Evolutionary conservation across 2,329 filamentous ascomycete species (phyloP), one percentile per base, ranked within the genome.

Genomic region (Colletotrichum spinosum): DNA sequence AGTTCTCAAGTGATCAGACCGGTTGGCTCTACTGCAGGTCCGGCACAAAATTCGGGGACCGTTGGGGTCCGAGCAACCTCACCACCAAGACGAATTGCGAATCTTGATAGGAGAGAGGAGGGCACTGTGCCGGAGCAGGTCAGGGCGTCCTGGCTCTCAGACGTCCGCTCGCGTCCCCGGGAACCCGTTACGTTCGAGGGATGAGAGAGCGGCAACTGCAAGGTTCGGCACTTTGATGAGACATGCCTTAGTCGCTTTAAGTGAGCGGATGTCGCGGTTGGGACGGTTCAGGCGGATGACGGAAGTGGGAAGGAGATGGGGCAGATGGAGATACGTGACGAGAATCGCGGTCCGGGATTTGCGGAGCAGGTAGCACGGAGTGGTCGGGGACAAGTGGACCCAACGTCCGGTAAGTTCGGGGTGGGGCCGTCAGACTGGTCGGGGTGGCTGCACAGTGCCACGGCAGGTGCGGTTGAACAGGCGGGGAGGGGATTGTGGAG

Each of bases 171-270:
- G 44, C 15, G 15, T n/a, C 55, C 38, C 34, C 17, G 39, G 42
- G 25, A 39, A 37, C 51, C 62, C 58, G 58, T 65, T 62, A 48
- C 45, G 48, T 56, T 62, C 8, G n/a, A 41, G 52, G 15, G 37
- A 56, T 42, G 45, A 42, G 34, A 38, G 10, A 37, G 61, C 59
- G 55, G 48, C 41, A 62, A 35, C 63, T 65, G 63, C 63, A 65
- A 63, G 58, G 58, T 56, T 65, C 63, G 63, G 63, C 63, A 65
- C 63, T 65, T 62, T 57, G 63, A 55, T 55, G 39, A 56, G 48
- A 62, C 35, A 51, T 45, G 37, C 48, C 25, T 25, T 25, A 25
- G 25, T 25, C 25, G 25, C 25, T 25, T 53, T 41, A 34, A 33
- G 50, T 44, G 50, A 51, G 50, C 61, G 42, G 34, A 48, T 54